phyloP scores from a whole-genome alignment of 768 basidiomycete species.

The Phlebiopsis gigantea region DNA sequence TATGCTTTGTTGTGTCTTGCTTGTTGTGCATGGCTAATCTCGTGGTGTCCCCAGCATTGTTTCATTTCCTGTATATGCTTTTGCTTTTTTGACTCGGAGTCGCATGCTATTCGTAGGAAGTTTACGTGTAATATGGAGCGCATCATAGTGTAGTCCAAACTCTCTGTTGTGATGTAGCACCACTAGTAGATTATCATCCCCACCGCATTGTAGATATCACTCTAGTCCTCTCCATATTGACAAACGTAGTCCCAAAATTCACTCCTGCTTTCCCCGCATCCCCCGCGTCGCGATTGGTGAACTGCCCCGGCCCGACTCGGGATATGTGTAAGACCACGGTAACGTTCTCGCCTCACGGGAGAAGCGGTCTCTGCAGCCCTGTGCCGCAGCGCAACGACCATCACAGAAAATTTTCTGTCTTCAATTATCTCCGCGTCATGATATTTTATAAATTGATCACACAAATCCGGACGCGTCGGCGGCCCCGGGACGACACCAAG shows the following conservation, averaged over 20 bases:
- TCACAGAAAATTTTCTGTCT: background rate
- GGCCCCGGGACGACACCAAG: too few species aligned
- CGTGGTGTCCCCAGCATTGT: background rate
- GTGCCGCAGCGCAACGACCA: background rate
- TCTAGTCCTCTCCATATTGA: background rate
- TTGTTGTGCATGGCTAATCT: background rate
- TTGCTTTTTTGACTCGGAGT: background rate
- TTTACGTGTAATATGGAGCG: background rate
- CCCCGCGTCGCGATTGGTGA: background rate
- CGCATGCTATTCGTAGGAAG: background rate
- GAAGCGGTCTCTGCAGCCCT: background rate
- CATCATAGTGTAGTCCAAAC: background rate
- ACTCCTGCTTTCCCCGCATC: background rate
- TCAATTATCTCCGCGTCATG: background rate
- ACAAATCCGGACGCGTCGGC: background rate
- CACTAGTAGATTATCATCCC: background rate
- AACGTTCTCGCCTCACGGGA: background rate
- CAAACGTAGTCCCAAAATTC: too few species aligned
- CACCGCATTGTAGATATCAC: background rate
- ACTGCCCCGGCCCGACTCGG: background rate
- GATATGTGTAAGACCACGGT: background rate
- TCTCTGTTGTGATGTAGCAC: background rate
- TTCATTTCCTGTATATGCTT: constrained; percentile 1
- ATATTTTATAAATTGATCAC: background rate
- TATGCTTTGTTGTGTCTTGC: background rate